A percentile compares a stretch with the other conserved stretches of the same genome.
Conservation (phyloP, 257 asterid genomes). For the Nicotiana tomentosiformis region DNA sequence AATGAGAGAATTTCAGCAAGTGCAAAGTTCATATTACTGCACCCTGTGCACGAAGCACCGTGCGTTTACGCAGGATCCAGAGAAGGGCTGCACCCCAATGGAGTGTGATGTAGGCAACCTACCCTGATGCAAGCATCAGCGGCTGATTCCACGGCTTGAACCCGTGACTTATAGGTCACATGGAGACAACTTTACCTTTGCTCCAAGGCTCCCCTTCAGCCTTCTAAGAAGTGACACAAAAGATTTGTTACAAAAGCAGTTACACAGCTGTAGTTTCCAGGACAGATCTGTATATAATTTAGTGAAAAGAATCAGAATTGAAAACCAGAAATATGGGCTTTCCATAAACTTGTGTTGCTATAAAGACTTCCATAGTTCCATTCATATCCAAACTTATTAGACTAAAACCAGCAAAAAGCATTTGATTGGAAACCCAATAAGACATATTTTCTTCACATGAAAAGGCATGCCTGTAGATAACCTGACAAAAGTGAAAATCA, state of each 20-base stretch:
- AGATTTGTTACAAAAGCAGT: no score
- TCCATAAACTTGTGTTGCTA: not conserved
- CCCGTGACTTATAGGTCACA: no score
- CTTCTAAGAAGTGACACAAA: no score
- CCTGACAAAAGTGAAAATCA: conserved; percentile 5
- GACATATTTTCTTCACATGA: conserved; percentile 10
- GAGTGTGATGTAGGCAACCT: no score
- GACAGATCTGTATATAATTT: not conserved
- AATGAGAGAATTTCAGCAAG: not conserved
- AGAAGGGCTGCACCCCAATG: no score
- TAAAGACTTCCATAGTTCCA: not conserved
- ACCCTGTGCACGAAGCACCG: no score
- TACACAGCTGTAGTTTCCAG: not conserved
- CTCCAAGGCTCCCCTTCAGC: no score
- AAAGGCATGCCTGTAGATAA: not conserved
- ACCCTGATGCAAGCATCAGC: no score
- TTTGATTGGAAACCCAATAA: not conserved
- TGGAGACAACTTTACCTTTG: no score
- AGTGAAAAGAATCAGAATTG: not conserved
- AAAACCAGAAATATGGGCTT: not conserved
- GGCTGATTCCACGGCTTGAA: no score
- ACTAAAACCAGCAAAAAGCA: not conserved
- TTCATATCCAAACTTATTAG: not conserved
- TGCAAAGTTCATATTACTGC: not conserved
- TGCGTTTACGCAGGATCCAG: no score